phyloP scores from a whole-genome alignment of 371 early-diverging fungal genomes.

The Mucor saturninus region DNA sequence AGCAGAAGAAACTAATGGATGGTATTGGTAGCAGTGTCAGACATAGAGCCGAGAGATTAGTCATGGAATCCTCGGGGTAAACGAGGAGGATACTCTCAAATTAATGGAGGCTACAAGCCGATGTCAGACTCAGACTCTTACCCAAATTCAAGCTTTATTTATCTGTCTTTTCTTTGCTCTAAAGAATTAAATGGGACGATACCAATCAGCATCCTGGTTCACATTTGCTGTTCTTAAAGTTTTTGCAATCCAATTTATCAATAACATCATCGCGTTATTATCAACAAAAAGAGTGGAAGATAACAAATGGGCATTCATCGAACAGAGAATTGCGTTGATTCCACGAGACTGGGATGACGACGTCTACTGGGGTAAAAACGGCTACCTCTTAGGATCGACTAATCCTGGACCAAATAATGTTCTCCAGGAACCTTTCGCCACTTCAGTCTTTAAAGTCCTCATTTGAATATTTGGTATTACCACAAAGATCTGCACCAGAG shows the following conservation, averaged over 20 bases:
- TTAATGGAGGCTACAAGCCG: conserved; percentile 23
- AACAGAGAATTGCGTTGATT: conserved; percentile 21
- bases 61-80: conserved; percentile 26
- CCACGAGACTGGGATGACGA: conserved; percentile 17
- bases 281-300: conserved; percentile 13
- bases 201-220: conserved; percentile 16
- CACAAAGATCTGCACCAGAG: too few species aligned
- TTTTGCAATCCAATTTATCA: conserved; percentile 12
- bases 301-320: conserved; percentile 25
- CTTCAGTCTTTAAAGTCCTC: too few species aligned
- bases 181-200: conserved; percentile 19
- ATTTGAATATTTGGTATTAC: too few species aligned
- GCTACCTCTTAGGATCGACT: too few species aligned
- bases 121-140: too few species aligned
- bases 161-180: too few species aligned
- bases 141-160: too few species aligned
- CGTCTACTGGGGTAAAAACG: too few species aligned
- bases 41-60: conserved; percentile 15
- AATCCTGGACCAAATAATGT: too few species aligned
- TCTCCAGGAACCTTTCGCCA: too few species aligned
- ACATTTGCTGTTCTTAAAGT: conserved; percentile 20
- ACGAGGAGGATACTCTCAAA: conserved; percentile 24
- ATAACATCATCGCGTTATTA: conserved; percentile 18
- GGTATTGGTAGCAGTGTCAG: conserved; percentile 19
- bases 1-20: conserved; percentile 23